phyloP scores from a whole-genome alignment of 257 asterid species.

The Rubia yunnanensis region DNA sequence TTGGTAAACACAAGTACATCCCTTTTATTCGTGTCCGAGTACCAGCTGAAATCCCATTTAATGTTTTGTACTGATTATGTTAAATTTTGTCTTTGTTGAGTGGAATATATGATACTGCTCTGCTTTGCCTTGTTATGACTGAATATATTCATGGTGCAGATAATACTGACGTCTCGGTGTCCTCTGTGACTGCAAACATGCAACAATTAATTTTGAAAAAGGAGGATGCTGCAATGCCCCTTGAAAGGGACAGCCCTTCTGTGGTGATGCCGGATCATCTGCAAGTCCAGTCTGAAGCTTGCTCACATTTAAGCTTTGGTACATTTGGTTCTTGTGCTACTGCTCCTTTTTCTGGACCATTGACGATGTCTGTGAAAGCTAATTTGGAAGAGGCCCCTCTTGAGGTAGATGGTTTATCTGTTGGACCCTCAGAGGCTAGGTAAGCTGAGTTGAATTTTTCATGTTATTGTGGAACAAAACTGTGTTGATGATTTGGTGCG shows the following conservation, averaged over 20 bases:
- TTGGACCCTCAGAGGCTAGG: conserved; percentile 50
- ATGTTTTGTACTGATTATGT: not conserved
- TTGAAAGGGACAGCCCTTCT: conserved; percentile 49
- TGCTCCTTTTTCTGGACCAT: conserved; percentile 37
- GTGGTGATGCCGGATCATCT: conserved; percentile 76
- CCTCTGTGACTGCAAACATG: conserved; percentile 50
- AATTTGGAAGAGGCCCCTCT: conserved; percentile 40
- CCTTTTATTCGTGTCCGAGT: not conserved
- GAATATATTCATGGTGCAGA: conserved; percentile 42
- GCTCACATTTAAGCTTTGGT: conserved; percentile 90
- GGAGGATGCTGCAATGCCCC: conserved; percentile 34
- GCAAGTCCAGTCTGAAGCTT: conserved; percentile 66
- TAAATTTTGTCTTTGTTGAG: not conserved
- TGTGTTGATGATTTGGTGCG: not conserved
- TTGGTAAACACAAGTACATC: not conserved
- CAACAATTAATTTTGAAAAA: conserved; percentile 44
- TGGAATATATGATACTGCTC: not conserved
- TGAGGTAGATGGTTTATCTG: conserved; percentile 38
- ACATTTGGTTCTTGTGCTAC: conserved; percentile 51
- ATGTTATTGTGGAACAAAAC: not conserved
- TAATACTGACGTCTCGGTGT: conserved; percentile 33
- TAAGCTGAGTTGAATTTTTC: conserved; percentile 11
- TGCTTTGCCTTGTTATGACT: not conserved
- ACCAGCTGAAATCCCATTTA: too few relatives aligned
- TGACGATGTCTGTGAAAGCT: conserved; percentile 30